Conservation (phyloP, 1,284 basidiomycete species). For the Xerocomus nothofagi region DNA sequence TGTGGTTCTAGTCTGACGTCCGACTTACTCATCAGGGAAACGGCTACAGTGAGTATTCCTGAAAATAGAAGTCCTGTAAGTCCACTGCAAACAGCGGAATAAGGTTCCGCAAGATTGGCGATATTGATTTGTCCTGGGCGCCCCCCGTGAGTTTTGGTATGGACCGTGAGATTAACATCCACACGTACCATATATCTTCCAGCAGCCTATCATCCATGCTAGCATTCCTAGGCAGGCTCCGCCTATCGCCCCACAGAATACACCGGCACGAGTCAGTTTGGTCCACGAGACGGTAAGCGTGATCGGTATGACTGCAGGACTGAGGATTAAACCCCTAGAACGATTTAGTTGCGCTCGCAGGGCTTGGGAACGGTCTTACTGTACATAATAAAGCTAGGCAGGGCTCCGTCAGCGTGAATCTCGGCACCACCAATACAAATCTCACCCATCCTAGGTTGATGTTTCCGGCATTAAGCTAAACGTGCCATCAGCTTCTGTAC, state of each 20-base stretch:
- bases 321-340: slow-evolving; percentile 45
- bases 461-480: slow-evolving; percentile 43
- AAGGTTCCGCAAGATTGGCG: slow-evolving; percentile 44
- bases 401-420: slow-evolving; percentile 5
- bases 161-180: neutral
- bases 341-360: neutral
- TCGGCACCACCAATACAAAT: neutral
- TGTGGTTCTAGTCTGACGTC: neutral
- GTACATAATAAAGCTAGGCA: slow-evolving; percentile 45
- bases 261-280: slow-evolving; percentile 43
- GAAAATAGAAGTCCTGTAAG: slow-evolving; percentile 47
- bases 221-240: slow-evolving; percentile 47
- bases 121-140: slow-evolving; percentile 43
- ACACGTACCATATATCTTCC: slow-evolving; percentile 46
- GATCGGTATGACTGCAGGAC: slow-evolving; percentile 50
- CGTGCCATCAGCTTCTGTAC: slow-evolving; percentile 1
- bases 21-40: slow-evolving; percentile 45
- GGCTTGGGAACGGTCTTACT: slow-evolving; percentile 33
- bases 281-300: slow-evolving; percentile 49
- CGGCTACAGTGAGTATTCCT: slow-evolving; percentile 41
- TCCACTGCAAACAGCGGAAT: slow-evolving; percentile 50
- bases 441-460: slow-evolving; percentile 49
- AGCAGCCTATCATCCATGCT: slow-evolving; percentile 54
- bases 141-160: neutral
- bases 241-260: slow-evolving; percentile 43